Evolutionary conservation across 2,329 filamentous ascomycete genomes (phyloP).

Genomic region (Teratosphaeriaceae sp.): DNA sequence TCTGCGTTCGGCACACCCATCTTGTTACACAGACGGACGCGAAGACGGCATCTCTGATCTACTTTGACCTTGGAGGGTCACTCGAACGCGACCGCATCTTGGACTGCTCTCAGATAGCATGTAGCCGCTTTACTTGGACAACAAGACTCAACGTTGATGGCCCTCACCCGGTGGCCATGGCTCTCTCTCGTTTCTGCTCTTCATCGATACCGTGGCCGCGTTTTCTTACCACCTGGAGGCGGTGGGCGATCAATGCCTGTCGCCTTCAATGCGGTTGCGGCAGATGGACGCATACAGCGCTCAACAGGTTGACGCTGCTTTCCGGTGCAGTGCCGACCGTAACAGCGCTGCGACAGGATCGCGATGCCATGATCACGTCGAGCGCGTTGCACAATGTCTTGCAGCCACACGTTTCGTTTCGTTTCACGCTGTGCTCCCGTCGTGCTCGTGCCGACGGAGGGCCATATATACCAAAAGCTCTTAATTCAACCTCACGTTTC

Average conservation of each 20-base stretch:
- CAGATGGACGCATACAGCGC: conserved; percentile 17
- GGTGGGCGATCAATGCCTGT: conserved; percentile 14
- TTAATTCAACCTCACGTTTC: no score
- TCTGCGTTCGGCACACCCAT: conserved; percentile 97
- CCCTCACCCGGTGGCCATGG: no score
- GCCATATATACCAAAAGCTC: no score
- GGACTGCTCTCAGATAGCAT: not conserved
- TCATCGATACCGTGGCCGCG: no score
- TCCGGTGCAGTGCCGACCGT: conserved; percentile 24
- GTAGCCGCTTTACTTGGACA: not conserved
- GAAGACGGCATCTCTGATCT: conserved; percentile 91
- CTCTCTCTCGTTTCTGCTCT: no score
- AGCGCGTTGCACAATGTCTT: no score
- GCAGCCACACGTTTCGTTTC: no score
- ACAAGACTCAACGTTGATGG: no score
- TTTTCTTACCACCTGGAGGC: conserved; percentile 13
- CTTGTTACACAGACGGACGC: conserved; percentile 98
- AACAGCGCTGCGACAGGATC: conserved; percentile 23
- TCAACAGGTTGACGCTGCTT: conserved; percentile 26
- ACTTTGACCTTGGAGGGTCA: conserved; percentile 12
- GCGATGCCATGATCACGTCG: not conserved
- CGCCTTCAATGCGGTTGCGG: conserved; percentile 22
- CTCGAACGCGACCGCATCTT: not conserved
- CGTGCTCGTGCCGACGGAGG: no score
- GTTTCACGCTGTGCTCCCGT: no score